Percentiles rank a stretch among this genome's conserved stretches.
These are phyloP conservation scores for Nannochloropsis granulata DNA, from an alignment of 108 stramenopile genomes.

Conservation along the genomic window DNA sequence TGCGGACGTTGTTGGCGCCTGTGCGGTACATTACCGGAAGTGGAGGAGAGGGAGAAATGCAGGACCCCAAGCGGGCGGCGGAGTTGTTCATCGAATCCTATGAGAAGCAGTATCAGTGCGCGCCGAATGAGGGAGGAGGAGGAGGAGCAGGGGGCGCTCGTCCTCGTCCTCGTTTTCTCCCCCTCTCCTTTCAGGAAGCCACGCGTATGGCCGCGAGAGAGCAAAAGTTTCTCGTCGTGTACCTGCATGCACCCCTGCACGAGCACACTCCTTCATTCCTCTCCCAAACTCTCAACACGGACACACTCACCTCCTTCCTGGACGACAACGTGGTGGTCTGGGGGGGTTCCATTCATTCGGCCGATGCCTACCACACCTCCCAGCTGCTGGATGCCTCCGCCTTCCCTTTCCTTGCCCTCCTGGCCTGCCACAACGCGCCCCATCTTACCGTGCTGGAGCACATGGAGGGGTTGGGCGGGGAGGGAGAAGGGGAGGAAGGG, in stretches of 20 bases:
- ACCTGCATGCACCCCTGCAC: conserved; percentile 37
- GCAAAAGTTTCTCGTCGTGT: conserved; percentile 29
- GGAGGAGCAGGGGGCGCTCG: not conserved
- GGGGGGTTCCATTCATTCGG: conserved; percentile 28
- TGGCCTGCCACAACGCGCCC: conserved; percentile 20
- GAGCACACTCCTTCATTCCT: conserved; percentile 31
- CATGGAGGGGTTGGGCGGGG: conserved; percentile 15
- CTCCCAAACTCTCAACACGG: not conserved
- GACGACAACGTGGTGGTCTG: conserved; percentile 35
- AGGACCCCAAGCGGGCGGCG: not conserved
- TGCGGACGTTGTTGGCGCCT: not conserved
- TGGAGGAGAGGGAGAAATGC: not conserved
- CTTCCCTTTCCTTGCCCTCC: conserved; percentile 37
- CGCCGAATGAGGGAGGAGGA: not conserved
- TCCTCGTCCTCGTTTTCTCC: not conserved
- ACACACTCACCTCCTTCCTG: conserved; percentile 16
- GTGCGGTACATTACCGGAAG: not conserved
- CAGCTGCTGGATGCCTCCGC: conserved; percentile 32
- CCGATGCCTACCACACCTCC: conserved; percentile 29
- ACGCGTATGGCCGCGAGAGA: not conserved
- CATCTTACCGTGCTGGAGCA: conserved; percentile 19
- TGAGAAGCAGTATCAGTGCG: not conserved
- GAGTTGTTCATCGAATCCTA: not conserved
- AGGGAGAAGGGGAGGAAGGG: not conserved
- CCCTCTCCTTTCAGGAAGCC: not conserved